phyloP scores from a whole-genome alignment of 2,329 filamentous ascomycete species.

The Colletotrichum kahawae region DNA sequence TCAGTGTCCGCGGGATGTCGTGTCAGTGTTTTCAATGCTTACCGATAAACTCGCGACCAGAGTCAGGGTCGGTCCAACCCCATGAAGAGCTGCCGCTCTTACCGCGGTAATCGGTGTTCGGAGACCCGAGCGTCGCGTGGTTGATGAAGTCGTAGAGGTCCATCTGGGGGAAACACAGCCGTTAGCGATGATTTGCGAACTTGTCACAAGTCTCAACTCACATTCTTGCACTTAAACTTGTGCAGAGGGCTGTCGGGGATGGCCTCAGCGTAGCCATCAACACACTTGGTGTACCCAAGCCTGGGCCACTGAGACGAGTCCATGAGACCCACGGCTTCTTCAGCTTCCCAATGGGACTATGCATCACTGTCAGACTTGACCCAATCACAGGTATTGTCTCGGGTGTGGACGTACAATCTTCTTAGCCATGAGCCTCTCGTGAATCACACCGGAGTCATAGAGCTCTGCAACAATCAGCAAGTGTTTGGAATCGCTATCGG shows the following conservation, averaged over 20 bases:
- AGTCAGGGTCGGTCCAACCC: slow-evolving; percentile 47
- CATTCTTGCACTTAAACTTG: slow-evolving; percentile 27
- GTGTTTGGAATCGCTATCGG: rapidly evolving
- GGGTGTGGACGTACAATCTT: slow-evolving; percentile 14
- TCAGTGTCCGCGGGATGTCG: too few relatives aligned
- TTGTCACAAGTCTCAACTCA: neutral
- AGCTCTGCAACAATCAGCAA: slow-evolving; percentile 16
- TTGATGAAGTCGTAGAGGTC: slow-evolving; percentile 60
- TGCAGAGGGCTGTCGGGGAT: slow-evolving; percentile 25
- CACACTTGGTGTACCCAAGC: slow-evolving; percentile 27
- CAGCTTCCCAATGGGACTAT: slow-evolving; percentile 22
- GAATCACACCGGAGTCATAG: slow-evolving; percentile 27
- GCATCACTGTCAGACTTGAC: neutral
- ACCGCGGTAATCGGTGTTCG: slow-evolving; percentile 25
- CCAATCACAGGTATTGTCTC: rapidly evolving
- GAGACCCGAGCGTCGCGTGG: slow-evolving; percentile 55
- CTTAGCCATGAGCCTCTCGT: slow-evolving; percentile 25
- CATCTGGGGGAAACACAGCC: slow-evolving; percentile 25
- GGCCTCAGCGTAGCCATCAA: slow-evolving; percentile 26
- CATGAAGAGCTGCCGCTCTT: slow-evolving; percentile 36
- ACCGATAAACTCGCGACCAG: slow-evolving; percentile 32
- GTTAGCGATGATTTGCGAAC: neutral
- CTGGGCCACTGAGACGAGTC: slow-evolving; percentile 26
- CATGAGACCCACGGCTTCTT: slow-evolving; percentile 24
- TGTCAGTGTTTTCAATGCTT: too few relatives aligned